Evolutionary conservation across 441 rosid genomes (phyloP).

Genomic region (Hura crepitans): DNA sequence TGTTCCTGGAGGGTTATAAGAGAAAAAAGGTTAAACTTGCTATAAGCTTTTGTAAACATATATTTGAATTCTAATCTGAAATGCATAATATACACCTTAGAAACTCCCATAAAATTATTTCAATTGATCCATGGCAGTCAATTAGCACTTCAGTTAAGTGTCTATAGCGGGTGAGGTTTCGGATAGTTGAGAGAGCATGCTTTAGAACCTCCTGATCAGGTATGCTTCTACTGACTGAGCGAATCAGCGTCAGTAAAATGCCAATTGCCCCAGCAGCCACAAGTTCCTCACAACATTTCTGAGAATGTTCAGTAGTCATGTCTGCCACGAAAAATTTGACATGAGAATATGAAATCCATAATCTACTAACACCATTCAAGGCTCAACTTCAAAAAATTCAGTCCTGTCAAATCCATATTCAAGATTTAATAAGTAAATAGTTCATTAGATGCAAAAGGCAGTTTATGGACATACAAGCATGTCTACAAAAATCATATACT

Average conservation of each 20-base stretch:
- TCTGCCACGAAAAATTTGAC: slow-evolving; percentile 38
- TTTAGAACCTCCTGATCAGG: slow-evolving; percentile 86
- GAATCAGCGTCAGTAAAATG: slow-evolving; percentile 55
- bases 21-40: background rate
- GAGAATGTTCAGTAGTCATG: slow-evolving; percentile 67
- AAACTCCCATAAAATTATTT: slow-evolving; percentile 60
- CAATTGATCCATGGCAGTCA: slow-evolving; percentile 47
- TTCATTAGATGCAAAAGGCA: no score
- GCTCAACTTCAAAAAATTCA: background rate
- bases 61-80: background rate
- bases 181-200: slow-evolving; percentile 73
- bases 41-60: background rate
- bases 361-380: background rate
- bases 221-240: slow-evolving; percentile 74
- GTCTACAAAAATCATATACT: no score
- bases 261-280: slow-evolving; percentile 82
- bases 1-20: slow-evolving; percentile 65
- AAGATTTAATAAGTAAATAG: background rate
- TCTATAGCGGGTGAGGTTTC: slow-evolving; percentile 65
- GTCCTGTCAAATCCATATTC: no score
- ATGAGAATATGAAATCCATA: background rate
- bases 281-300: slow-evolving; percentile 79
- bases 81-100: slow-evolving; percentile 46
- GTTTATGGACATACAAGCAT: no score
- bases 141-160: slow-evolving; percentile 62